phyloP scores from a whole-genome alignment of 768 basidiomycete genomes.

The Clathrus columnatus region DNA sequence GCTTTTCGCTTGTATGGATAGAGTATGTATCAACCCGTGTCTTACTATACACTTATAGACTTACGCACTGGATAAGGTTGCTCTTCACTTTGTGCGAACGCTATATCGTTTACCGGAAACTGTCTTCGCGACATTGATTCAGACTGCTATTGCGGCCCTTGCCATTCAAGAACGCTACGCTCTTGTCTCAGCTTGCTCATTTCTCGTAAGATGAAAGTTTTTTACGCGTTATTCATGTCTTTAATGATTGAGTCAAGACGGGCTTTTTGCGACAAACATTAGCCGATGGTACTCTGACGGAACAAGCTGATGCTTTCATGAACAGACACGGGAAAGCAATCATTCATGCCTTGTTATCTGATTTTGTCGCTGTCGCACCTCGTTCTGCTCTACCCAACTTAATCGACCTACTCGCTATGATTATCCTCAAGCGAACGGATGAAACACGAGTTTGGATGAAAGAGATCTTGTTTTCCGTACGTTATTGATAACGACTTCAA shows the following conservation, averaged over 20 bases:
- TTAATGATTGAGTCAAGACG: slow-evolving; percentile 30
- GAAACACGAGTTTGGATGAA: slow-evolving; percentile 63
- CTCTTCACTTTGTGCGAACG: slow-evolving; percentile 49
- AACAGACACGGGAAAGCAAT: slow-evolving; percentile 52
- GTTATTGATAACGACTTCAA: slow-evolving; percentile 2
- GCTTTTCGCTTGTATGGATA: slow-evolving; percentile 78
- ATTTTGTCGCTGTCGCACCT: slow-evolving; percentile 80
- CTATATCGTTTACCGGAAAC: slow-evolving; percentile 59
- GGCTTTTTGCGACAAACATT: slow-evolving; percentile 61
- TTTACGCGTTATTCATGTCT: neutral
- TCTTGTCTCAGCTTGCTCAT: slow-evolving; percentile 70
- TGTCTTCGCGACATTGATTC: slow-evolving; percentile 58
- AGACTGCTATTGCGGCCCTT: slow-evolving; percentile 58
- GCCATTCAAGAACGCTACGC: slow-evolving; percentile 79
- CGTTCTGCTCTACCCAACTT: slow-evolving; percentile 76
- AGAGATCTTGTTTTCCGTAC: slow-evolving; percentile 58
- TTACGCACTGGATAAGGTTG: slow-evolving; percentile 23
- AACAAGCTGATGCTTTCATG: slow-evolving; percentile 44
- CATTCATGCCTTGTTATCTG: slow-evolving; percentile 64
- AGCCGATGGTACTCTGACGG: slow-evolving; percentile 49
- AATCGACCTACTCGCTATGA: slow-evolving; percentile 66
- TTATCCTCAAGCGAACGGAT: slow-evolving; percentile 48
- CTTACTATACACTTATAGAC: neutral
- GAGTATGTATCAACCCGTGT: slow-evolving; percentile 33
- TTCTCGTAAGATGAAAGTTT: slow-evolving; percentile 55